These are phyloP conservation scores for Blastocladiella britannica DNA, from an alignment of 192 early-diverging fungal species.

Conservation along the genomic window DNA sequence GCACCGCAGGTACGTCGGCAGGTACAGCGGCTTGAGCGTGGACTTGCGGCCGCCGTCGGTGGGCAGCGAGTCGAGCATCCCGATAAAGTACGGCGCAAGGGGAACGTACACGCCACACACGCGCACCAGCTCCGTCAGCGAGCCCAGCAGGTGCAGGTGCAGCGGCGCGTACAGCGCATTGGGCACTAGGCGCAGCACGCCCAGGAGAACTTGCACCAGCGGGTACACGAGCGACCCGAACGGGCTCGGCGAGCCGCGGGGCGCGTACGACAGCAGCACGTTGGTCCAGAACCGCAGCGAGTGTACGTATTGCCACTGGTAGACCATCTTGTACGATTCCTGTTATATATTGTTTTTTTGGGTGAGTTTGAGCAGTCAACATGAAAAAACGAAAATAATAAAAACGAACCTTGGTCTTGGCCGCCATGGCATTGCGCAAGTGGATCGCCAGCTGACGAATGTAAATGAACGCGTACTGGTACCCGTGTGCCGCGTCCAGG, in stretches of 20 bases:
- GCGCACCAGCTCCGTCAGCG: constrained; percentile 45
- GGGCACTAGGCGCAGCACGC: constrained; percentile 61
- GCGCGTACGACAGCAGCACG: constrained; percentile 53
- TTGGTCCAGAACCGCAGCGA: constrained; percentile 77
- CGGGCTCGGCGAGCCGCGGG: constrained; percentile 10
- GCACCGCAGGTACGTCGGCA: constrained; percentile 50
- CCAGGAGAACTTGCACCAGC: constrained; percentile 55
- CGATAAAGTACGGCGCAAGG: constrained; percentile 59
- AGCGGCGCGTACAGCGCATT: constrained; percentile 80
- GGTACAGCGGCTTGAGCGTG: constrained; percentile 69
- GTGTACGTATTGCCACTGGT: constrained; percentile 96
- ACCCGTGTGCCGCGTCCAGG: constrained; percentile 49
- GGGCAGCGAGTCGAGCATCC: constrained; percentile 47
- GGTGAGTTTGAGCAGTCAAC: constrained; percentile 1
- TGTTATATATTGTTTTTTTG: constrained; percentile 7
- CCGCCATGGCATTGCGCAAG: constrained; percentile 67
- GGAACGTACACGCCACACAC: constrained; percentile 68
- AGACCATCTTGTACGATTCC: constrained; percentile 72
- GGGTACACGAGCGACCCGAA: constrained; percentile 70
- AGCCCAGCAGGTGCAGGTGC: constrained; percentile 61
- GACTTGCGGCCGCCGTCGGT: constrained; percentile 52
- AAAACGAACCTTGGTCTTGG: constrained; percentile 38
- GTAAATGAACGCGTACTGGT: constrained; percentile 84
- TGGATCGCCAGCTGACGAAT: constrained; percentile 84
- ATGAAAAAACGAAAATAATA: neutral